Evolutionary conservation across 192 early-diverging fungal species (phyloP).

Genomic region (Gryganskiella cystojenkinii): DNA sequence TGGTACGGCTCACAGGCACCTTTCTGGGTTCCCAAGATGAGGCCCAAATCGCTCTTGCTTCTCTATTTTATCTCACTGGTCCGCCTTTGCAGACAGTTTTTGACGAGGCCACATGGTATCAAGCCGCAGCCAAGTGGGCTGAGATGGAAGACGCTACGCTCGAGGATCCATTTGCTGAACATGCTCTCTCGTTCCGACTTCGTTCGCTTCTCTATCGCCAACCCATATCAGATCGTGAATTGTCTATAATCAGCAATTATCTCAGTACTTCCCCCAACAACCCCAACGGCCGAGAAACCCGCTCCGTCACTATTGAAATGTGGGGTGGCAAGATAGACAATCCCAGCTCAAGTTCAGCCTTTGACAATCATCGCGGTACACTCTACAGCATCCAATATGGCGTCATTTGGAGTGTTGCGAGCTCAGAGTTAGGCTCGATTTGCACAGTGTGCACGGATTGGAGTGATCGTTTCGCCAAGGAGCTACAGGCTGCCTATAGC

Average conservation of each 20-base stretch:
- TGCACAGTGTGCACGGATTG: constrained; percentile 4
- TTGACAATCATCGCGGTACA: constrained; percentile 13
- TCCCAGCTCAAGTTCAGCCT: constrained; percentile 4
- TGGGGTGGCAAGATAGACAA: constrained; percentile 11
- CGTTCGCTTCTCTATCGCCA: constrained; percentile 10
- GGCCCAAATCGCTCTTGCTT: no score
- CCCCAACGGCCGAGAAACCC: neutral
- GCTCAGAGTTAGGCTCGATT: neutral
- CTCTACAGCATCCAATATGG: constrained; percentile 9
- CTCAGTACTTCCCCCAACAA: neutral
- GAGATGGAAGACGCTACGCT: neutral
- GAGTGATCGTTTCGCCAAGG: constrained; percentile 5
- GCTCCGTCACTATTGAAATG: constrained; percentile 15
- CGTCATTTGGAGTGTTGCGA: neutral
- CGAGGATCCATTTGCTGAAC: neutral
- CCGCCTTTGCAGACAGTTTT: no score
- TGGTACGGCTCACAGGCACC: neutral
- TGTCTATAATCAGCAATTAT: constrained; percentile 1
- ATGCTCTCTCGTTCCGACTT: neutral
- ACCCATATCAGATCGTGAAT: neutral
- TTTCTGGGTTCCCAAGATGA: neutral
- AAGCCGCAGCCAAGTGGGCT: no score
- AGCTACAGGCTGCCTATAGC: constrained; percentile 11
- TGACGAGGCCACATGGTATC: no score
- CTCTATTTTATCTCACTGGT: no score